These are phyloP conservation scores for Colletotrichum karsti DNA, from an alignment of 2,329 filamentous ascomycete genomes.

Conservation along the genomic window DNA sequence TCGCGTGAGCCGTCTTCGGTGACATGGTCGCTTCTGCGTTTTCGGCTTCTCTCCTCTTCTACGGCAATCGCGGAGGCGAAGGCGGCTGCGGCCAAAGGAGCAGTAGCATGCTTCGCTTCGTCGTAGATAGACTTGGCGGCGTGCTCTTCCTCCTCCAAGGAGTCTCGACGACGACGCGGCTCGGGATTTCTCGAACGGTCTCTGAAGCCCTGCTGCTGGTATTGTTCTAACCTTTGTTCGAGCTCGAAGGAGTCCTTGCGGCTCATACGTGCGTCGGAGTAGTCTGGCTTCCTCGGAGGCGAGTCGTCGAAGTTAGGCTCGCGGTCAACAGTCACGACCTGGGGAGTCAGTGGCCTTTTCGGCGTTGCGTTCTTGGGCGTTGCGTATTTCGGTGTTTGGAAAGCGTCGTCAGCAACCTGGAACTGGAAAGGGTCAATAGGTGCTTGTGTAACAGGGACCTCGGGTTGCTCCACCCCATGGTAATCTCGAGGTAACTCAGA, in stretches of 20 bases:
- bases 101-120: conserved; percentile 56
- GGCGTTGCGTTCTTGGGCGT: conserved; percentile 42
- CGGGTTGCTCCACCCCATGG: conserved; percentile 29
- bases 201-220: conserved; percentile 30
- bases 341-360: conserved; percentile 55
- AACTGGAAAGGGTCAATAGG: conserved; percentile 66
- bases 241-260: conserved; percentile 60
- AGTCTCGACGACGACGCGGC: conserved; percentile 26
- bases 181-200: conserved; percentile 34
- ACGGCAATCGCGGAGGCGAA: conserved; percentile 56
- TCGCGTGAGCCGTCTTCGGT: conserved; percentile 44
- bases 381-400: conserved; percentile 48
- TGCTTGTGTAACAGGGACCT: conserved; percentile 34
- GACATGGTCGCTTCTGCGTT: conserved; percentile 41
- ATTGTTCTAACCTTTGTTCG: conserved; percentile 41
- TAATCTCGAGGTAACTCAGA: conserved; percentile 24
- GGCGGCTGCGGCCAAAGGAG: conserved; percentile 55
- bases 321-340: conserved; percentile 61
- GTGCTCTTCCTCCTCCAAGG: conserved; percentile 48
- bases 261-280: conserved; percentile 48
- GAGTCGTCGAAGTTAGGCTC: conserved; percentile 58
- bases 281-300: conserved; percentile 36
- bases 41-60: conserved; percentile 46
- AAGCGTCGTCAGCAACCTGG: conserved; percentile 62
- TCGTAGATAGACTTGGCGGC: conserved; percentile 54